These are phyloP conservation scores for Epichloe sp. DNA, from an alignment of 2,329 filamentous ascomycete genomes.

Conservation along the genomic window DNA sequence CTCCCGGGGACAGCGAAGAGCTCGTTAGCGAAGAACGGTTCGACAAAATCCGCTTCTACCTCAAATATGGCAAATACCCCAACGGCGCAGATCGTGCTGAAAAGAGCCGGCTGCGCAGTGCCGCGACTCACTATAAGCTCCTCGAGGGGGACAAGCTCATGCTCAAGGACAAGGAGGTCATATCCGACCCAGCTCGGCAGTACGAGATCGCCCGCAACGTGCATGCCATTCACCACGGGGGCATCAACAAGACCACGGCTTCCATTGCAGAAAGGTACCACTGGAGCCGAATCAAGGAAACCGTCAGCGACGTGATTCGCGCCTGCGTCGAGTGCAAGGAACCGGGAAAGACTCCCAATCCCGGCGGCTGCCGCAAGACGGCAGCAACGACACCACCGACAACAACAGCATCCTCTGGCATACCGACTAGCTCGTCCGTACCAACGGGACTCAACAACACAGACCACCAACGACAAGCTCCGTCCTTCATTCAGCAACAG, in stretches of 20 bases:
- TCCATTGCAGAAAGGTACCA: conserved; percentile 89
- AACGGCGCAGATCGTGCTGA: conserved; percentile 86
- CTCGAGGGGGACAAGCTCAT: conserved; percentile 66
- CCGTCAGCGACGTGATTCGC: conserved; percentile 84
- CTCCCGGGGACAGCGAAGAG: conserved; percentile 53
- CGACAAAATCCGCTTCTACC: conserved; percentile 96
- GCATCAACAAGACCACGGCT: conserved; percentile 97
- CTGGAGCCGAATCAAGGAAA: conserved; percentile 97
- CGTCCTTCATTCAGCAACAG: not conserved
- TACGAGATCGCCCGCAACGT: conserved; percentile 75
- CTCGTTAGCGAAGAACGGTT: conserved; percentile 91
- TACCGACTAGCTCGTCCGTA: not conserved
- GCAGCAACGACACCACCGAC: not conserved
- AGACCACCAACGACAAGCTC: not conserved
- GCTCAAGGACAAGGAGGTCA: conserved; percentile 96
- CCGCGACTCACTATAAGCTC: conserved; percentile 90
- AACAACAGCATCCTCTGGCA: not conserved
- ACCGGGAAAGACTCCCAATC: conserved; percentile 41
- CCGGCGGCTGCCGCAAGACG: conserved; percentile 13
- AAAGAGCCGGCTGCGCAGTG: conserved; percentile 85
- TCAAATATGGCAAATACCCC: conserved; percentile 89
- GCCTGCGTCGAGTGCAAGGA: conserved; percentile 88
- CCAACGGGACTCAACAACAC: not conserved
- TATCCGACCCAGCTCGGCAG: conserved; percentile 78
- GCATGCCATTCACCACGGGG: conserved; percentile 66